Percentiles rank a stretch among this genome's conserved stretches.
phyloP scores from a whole-genome alignment of 2,329 filamentous ascomycete species.

The Colletotrichum karsti region DNA sequence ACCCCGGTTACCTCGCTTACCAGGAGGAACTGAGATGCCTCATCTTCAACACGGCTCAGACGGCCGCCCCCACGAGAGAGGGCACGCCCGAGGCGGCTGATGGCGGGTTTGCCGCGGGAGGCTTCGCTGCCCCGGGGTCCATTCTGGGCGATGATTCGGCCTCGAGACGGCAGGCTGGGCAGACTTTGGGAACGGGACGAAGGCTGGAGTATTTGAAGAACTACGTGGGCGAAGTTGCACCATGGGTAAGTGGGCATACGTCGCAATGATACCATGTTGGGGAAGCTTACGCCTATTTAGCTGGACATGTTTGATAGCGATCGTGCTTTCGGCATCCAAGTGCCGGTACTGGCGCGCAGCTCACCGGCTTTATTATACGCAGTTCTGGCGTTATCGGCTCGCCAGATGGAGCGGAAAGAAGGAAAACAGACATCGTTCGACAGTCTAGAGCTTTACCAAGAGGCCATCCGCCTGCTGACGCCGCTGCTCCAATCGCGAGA shows the following conservation, averaged over 20 bases:
- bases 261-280: fast-evolving
- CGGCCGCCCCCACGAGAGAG: slow-evolving; percentile 49
- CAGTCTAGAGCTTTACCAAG: slow-evolving; percentile 63
- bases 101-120: slow-evolving; percentile 6
- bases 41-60: slow-evolving; percentile 55
- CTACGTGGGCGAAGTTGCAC: slow-evolving; percentile 62
- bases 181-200: slow-evolving; percentile 39
- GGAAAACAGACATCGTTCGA: slow-evolving; percentile 53
- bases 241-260: slow-evolving; percentile 48
- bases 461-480: slow-evolving; percentile 54
- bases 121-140: slow-evolving; percentile 23
- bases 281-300: slow-evolving; percentile 36
- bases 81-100: slow-evolving; percentile 40
- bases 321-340: slow-evolving; percentile 59
- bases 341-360: slow-evolving; percentile 57
- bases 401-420: slow-evolving; percentile 61
- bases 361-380: slow-evolving; percentile 58
- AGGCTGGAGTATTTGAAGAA: slow-evolving; percentile 53
- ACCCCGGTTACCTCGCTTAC: slow-evolving; percentile 53
- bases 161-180: slow-evolving; percentile 4
- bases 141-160: slow-evolving; percentile 15
- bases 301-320: slow-evolving; percentile 67
- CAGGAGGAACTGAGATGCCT: slow-evolving; percentile 55
- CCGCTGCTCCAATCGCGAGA: slow-evolving; percentile 44
- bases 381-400: slow-evolving; percentile 62